These are phyloP conservation scores for Lolium perenne DNA, from an alignment of 176 grass and related monocot genomes.

Conservation along the genomic window DNA sequence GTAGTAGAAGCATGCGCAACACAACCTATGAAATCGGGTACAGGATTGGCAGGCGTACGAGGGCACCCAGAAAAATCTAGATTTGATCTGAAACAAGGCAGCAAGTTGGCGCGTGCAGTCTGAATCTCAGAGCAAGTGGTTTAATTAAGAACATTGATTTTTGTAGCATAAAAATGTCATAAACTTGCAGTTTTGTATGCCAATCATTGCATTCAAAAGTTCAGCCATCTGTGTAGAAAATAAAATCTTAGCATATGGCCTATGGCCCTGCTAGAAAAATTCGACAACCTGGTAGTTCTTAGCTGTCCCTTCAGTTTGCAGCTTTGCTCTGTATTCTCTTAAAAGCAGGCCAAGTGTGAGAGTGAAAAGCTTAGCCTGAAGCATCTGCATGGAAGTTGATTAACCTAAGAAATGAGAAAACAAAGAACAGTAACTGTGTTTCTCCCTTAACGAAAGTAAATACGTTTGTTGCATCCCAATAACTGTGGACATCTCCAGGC, in stretches of 20 bases:
- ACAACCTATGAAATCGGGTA: neutral
- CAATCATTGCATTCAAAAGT: constrained; percentile 4
- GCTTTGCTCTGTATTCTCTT: neutral
- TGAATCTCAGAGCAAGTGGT: constrained; percentile 24
- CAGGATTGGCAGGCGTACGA: constrained; percentile 9
- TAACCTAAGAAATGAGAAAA: constrained; percentile 4
- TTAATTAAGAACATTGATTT: neutral
- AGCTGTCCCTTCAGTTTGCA: neutral
- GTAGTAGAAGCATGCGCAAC: neutral
- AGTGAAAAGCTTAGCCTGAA: neutral
- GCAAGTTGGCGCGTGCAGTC: constrained; percentile 18
- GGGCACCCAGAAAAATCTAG: constrained; percentile 4
- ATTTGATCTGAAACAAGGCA: constrained; percentile 28
- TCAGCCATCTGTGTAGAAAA: neutral
- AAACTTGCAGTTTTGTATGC: neutral
- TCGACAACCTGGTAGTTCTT: neutral
- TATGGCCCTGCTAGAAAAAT: neutral
- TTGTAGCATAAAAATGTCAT: constrained; percentile 2
- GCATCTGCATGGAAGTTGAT: neutral
- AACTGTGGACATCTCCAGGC: no score
- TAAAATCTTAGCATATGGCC: constrained; percentile 1
- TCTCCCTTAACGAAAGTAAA: neutral
- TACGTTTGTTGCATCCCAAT: constrained; percentile 27
- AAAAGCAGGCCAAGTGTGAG: neutral
- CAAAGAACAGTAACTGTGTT: constrained; percentile 10